A percentile compares a stretch with the other conserved stretches of the same genome.
Conservation (phyloP, 306 rosid genomes). For the Vicia villosa region DNA sequence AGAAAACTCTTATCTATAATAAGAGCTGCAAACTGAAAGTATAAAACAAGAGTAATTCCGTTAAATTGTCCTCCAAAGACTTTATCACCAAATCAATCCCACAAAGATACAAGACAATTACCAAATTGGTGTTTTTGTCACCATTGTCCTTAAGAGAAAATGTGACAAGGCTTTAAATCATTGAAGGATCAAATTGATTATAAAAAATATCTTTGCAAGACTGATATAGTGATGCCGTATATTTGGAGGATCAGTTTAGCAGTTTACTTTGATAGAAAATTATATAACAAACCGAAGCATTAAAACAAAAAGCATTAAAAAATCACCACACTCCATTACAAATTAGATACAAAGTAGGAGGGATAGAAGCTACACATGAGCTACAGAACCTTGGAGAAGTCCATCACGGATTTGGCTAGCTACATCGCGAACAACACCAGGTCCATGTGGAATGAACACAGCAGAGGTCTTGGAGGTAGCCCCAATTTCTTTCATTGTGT, state of each 20-base stretch:
- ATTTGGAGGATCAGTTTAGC: not conserved
- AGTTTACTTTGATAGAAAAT: conserved; percentile 6
- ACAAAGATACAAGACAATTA: not conserved
- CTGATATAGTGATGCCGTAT: not conserved
- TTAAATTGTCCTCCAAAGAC: not conserved
- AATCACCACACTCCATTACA: conserved; percentile 14
- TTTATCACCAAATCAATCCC: conserved; percentile 20
- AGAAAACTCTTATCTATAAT: conserved; percentile 6
- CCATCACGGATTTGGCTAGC: conserved; percentile 91
- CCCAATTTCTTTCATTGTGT: conserved; percentile 96
- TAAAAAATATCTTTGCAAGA: conserved; percentile 11
- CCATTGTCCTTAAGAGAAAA: not conserved
- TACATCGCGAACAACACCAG: conserved; percentile 89
- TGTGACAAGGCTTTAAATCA: not conserved
- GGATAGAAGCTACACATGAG: conserved; percentile 37
- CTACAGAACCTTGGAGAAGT: conserved; percentile 70
- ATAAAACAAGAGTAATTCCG: conserved; percentile 16
- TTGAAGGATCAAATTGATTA: conserved; percentile 9
- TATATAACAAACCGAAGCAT: conserved; percentile 20
- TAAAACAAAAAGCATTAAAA: conserved; percentile 2
- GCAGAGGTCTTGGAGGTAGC: conserved; percentile 88
- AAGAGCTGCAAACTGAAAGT: not conserved
- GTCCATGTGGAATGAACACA: conserved; percentile 98
- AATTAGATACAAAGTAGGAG: conserved; percentile 24
- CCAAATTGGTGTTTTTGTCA: not conserved